Conservation (phyloP, 2,329 filamentous ascomycete species). For the Elsinoe ampelina region DNA sequence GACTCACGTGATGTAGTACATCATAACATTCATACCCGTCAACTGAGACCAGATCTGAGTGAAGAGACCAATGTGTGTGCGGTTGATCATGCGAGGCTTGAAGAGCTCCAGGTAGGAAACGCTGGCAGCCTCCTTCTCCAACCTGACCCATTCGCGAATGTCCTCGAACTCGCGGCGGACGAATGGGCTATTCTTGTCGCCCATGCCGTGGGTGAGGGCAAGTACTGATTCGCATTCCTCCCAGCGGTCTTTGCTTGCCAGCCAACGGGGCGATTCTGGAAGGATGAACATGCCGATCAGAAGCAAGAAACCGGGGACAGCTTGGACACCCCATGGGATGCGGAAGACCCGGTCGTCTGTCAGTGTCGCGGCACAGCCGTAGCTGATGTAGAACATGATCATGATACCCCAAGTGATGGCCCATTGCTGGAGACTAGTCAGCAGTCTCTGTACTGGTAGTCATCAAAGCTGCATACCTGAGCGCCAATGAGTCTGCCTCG, state of each 20-base stretch:
- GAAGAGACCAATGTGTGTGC: slow-evolving; percentile 61
- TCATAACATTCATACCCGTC: slow-evolving; percentile 50
- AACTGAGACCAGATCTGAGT: slow-evolving; percentile 69
- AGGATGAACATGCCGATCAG: slow-evolving; percentile 38
- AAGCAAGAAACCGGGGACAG: slow-evolving; percentile 36
- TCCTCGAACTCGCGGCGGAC: slow-evolving; percentile 61
- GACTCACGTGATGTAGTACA: slow-evolving; percentile 13
- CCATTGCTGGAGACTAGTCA: slow-evolving; percentile 46
- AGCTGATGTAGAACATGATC: slow-evolving; percentile 58
- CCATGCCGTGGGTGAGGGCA: slow-evolving; percentile 33
- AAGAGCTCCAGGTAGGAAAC: slow-evolving; percentile 65
- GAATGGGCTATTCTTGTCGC: slow-evolving; percentile 36
- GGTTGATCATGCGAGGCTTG: slow-evolving; percentile 63
- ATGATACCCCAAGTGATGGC: slow-evolving; percentile 58
- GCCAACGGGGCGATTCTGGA: slow-evolving; percentile 38
- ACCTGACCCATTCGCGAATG: slow-evolving; percentile 60
- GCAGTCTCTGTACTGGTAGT: not conserved
- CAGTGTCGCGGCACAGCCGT: slow-evolving; percentile 50
- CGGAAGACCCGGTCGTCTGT: slow-evolving; percentile 49
- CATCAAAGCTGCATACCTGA: slow-evolving; percentile 23
- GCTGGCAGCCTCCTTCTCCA: slow-evolving; percentile 60
- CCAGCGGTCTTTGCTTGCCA: slow-evolving; percentile 37
- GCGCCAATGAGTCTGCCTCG: slow-evolving; percentile 60
- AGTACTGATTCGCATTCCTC: slow-evolving; percentile 36
- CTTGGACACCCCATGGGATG: slow-evolving; percentile 50